A percentile compares a stretch with the other conserved stretches of the same genome.
These are phyloP conservation scores for Fraxinus sp. DNA, from an alignment of 305 asterid species.

Conservation along the genomic window DNA sequence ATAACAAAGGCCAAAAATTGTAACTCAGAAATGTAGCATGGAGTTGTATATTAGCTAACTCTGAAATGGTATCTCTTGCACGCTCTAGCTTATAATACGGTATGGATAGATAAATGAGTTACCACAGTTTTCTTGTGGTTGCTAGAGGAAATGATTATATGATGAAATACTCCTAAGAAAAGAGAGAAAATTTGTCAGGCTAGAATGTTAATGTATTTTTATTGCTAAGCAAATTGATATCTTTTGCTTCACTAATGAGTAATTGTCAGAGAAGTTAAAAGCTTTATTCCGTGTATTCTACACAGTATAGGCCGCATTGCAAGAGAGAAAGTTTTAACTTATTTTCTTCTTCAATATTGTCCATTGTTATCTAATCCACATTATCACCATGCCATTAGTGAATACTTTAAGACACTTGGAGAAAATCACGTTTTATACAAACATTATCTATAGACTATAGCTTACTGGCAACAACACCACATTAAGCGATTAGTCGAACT, in stretches of 20 bases:
- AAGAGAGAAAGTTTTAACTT: not conserved
- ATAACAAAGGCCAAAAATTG: not conserved
- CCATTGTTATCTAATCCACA: not conserved
- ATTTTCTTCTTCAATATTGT: not conserved
- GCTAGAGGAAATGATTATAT: not conserved
- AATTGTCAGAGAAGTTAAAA: not conserved
- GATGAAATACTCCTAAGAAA: not conserved
- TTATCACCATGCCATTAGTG: not conserved
- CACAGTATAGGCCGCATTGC: not conserved
- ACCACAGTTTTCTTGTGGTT: not conserved
- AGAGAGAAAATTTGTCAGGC: not conserved
- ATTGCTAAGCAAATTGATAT: not conserved
- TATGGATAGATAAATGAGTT: not conserved
- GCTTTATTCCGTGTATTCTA: not conserved
- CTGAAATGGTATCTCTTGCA: not conserved
- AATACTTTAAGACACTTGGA: not conserved
- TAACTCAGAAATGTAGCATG: not conserved
- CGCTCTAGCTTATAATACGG: not conserved
- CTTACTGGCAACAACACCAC: not conserved
- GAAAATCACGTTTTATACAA: not conserved
- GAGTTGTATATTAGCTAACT: not conserved
- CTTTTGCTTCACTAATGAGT: not conserved
- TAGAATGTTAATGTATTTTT: not conserved
- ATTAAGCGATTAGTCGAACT: not conserved
- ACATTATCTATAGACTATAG: not conserved